Evolutionary conservation across 805 yeast genomes (phyloP).

Genomic region (Wickerhamiella spandovensis): DNA sequence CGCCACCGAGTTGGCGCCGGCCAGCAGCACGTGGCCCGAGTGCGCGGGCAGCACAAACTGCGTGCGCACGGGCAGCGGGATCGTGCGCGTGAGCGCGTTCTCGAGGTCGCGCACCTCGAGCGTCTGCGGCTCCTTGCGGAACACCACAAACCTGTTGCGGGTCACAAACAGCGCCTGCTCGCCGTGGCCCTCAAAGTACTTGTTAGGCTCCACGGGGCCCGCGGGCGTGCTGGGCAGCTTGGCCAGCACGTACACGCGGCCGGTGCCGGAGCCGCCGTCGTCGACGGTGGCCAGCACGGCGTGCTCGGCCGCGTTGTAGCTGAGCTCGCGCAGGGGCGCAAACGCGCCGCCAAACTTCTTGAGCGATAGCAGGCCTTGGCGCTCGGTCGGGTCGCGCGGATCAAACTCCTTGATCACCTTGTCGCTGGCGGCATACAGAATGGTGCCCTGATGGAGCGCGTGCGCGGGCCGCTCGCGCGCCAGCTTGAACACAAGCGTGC

Average conservation of each 20-base stretch:
- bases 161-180: conserved; percentile 83
- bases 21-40: conserved; percentile 71
- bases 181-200: conserved; percentile 66
- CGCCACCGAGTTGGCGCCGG: conserved; percentile 60
- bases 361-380: conserved; percentile 70
- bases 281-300: conserved; percentile 74
- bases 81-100: conserved; percentile 68
- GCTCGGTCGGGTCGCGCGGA: conserved; percentile 41
- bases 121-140: conserved; percentile 46
- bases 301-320: conserved; percentile 87
- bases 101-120: conserved; percentile 74
- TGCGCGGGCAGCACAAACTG: conserved; percentile 57
- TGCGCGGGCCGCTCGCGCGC: conserved; percentile 97
- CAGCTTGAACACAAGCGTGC: conserved; percentile 94
- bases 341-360: conserved; percentile 76
- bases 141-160: conserved; percentile 84
- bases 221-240: conserved; percentile 73
- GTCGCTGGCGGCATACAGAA: conserved; percentile 67
- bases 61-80: conserved; percentile 42
- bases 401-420: conserved; percentile 77
- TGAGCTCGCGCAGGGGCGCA: conserved; percentile 70
- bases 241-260: conserved; percentile 49
- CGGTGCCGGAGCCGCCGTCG: conserved; percentile 27
- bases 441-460: conserved; percentile 52
- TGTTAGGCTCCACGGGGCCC: conserved; percentile 90